phyloP scores from a whole-genome alignment of 179 eudicot genomes.

The Carnegiea gigantea region DNA sequence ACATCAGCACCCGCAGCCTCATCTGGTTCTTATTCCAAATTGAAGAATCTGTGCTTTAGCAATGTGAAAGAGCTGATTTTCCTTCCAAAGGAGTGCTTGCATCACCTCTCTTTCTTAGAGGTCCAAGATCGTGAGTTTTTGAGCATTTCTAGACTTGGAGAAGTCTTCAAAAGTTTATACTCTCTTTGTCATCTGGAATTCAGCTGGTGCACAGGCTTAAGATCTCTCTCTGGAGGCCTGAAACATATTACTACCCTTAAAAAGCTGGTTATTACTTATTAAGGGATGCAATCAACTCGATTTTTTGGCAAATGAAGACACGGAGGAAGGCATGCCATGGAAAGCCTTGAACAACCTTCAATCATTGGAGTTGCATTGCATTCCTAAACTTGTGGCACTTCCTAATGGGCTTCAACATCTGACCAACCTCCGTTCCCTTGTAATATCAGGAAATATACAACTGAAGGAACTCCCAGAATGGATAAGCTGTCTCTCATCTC shows the following conservation, averaged over 20 bases:
- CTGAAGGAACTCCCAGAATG: conserved; percentile 7
- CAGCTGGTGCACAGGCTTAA: neutral
- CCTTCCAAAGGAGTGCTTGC: conserved; percentile 24
- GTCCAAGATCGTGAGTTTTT: neutral
- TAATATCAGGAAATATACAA: neutral
- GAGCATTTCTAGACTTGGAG: conserved; percentile 7
- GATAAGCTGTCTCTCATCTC: neutral
- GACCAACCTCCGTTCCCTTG: neutral
- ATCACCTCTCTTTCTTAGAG: conserved; percentile 15
- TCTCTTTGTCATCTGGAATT: conserved; percentile 14
- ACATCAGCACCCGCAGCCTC: too few relatives aligned
- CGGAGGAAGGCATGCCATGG: conserved; percentile 21
- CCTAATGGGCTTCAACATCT: conserved; percentile 16
- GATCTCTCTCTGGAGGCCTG: conserved; percentile 18
- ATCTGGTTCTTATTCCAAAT: too few relatives aligned
- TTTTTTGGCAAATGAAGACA: neutral
- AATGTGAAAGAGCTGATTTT: conserved; percentile 21
- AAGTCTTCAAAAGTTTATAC: conserved; percentile 22
- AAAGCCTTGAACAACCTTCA: conserved; percentile 20
- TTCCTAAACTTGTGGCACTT: conserved; percentile 7
- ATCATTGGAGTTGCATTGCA: neutral
- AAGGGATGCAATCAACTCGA: neutral
- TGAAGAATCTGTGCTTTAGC: neutral
- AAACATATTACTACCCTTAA: conserved; percentile 20
- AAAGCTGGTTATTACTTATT: neutral